A percentile compares a stretch with the other conserved stretches of the same genome.
Conservation (phyloP, 768 basidiomycete species). For the Udeniomyces megalosporus region DNA sequence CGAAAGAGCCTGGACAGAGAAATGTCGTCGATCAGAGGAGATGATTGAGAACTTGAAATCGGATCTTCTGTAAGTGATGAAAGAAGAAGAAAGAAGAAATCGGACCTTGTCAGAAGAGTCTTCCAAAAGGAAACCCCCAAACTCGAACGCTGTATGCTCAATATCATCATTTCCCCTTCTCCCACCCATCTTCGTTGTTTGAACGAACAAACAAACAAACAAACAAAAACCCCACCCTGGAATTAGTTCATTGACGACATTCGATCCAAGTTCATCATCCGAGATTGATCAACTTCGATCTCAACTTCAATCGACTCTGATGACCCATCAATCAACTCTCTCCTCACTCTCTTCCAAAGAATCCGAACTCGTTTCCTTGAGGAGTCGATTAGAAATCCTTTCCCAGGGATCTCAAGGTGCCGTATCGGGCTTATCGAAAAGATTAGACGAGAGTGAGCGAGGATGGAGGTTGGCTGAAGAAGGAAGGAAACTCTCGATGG, state of each 20-base stretch:
- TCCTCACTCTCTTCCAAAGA: constrained; percentile 8
- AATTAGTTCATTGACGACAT: too few relatives aligned
- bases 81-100: too few relatives aligned
- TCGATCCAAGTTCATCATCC: too few relatives aligned
- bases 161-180: too few relatives aligned
- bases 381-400: neutral
- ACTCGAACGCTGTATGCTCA: too few relatives aligned
- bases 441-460: neutral
- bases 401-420: neutral
- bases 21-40: neutral
- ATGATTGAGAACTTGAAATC: neutral
- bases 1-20: constrained; percentile 6
- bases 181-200: too few relatives aligned
- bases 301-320: neutral
- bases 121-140: too few relatives aligned
- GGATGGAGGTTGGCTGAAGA: neutral
- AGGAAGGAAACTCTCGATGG: neutral
- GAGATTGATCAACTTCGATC: neutral
- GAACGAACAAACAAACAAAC: too few relatives aligned
- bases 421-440: neutral
- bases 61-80: constrained; percentile 1
- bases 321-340: neutral
- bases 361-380: neutral
- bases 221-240: too few relatives aligned
- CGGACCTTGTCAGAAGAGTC: too few relatives aligned